These are phyloP conservation scores for Exophiala sp. DNA, from an alignment of 2,329 filamentous ascomycete species.

Conservation along the genomic window DNA sequence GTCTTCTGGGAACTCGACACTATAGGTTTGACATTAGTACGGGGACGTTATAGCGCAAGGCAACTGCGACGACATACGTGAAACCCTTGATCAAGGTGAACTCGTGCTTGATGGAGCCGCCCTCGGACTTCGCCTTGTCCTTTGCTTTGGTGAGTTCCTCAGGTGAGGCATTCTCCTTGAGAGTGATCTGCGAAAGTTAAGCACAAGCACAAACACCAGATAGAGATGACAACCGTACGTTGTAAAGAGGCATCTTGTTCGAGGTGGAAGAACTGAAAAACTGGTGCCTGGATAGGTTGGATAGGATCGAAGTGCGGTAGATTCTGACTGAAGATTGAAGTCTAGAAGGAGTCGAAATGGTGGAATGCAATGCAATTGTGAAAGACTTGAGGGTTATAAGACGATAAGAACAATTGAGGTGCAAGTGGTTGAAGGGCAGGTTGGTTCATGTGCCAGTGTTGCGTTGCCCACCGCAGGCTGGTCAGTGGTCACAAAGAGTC, in stretches of 20 bases:
- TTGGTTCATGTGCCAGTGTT: no score
- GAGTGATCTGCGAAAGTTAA: conserved; percentile 61
- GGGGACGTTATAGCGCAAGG: neutral
- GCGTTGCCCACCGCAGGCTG: no score
- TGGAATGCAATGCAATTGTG: neutral
- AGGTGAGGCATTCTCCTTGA: conserved; percentile 65
- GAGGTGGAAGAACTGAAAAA: conserved; percentile 1
- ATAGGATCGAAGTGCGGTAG: neutral
- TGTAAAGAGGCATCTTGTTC: conserved; percentile 39
- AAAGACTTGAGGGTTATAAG: neutral
- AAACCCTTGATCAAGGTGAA: conserved; percentile 90
- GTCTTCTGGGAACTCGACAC: conserved; percentile 69
- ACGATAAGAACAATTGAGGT: neutral
- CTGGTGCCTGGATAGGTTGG: conserved; percentile 1
- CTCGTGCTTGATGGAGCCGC: conserved; percentile 79
- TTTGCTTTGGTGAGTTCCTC: conserved; percentile 71
- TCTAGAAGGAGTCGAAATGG: neutral
- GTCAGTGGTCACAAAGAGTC: no score
- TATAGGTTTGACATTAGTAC: conserved; percentile 35
- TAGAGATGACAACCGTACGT: conserved; percentile 30
- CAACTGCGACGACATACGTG: conserved; percentile 61
- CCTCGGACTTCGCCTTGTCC: conserved; percentile 68
- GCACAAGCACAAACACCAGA: neutral
- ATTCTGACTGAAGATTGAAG: neutral
- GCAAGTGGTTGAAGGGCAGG: no score